Base-by-base conservation (phyloP, 2,329 filamentous ascomycete genomes). In the Neurospora sp. region DNA sequence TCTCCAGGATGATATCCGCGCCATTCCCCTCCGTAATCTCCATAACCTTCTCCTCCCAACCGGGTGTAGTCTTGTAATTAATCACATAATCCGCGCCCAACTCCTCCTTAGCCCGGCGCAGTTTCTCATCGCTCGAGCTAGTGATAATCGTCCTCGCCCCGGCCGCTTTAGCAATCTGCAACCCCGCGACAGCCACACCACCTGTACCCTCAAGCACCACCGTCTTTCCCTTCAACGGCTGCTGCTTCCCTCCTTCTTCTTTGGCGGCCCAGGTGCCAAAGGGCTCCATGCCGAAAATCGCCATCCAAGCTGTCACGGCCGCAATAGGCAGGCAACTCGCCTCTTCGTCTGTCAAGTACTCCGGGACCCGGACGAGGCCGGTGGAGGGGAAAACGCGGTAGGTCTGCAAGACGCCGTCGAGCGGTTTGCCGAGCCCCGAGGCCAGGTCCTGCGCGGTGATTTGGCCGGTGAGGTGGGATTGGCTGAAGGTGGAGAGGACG, bases 401-500 rank as follows among this genome's bases (percentile, higher is more conserved):
- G 74, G 88, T 82, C 13, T 84, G 82, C 71, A 91, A 77, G 1
- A 87, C 84, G 38, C 89, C 89, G 0, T 81, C 81, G 0, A 87
- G 80, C 0, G 89, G 90, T 3, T 88, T 80, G 4, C 90, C 90
- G 13, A 91, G 79, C 0, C 89, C 88, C 3, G 81, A 83, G 0
- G 79, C 79, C 77, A 91, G 81, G 73, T 89, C 82, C 19, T 81
- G 80, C 68, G 84, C 84, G 33, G 82, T 82, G 71, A 91, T 81
- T 76, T 89, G 86, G n/a, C 89, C 89, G 3, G 82, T 84, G 68
- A 88, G 79, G 75, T 87, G 84, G 8, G 79, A 79, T 77, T 86
- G 84, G 74, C 85, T 85, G 79, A 91, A 92, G 68, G 86, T 90
- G 23, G 85, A 85, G 69, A 91, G 83, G 46, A 93, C 90, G n/a